Percentiles rank a stretch among this genome's conserved stretches.
These are phyloP conservation scores for Physcomitrellopsis africana DNA, from an alignment of 225 moss, liverwort and hornwort genomes.

Conservation along the genomic window DNA sequence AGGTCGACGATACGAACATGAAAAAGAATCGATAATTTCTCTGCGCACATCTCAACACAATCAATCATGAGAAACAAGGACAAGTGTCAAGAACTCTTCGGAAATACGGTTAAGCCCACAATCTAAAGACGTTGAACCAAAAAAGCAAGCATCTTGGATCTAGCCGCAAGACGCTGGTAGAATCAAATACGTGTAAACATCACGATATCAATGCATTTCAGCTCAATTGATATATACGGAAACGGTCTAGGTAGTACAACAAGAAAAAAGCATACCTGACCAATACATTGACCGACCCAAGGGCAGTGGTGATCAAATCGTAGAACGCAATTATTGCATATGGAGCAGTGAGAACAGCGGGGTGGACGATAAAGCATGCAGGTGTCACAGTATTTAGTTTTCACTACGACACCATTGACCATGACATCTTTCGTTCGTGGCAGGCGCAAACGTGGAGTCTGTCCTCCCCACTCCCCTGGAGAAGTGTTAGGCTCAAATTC, in stretches of 20 bases:
- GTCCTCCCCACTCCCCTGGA: conserved; percentile 82
- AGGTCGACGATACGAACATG: conserved; percentile 83
- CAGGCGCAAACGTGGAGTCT: conserved; percentile 77
- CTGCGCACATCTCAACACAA: conserved; percentile 44
- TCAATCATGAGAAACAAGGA: not conserved
- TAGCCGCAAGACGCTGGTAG: not conserved
- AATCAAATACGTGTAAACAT: not conserved
- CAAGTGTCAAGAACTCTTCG: not conserved
- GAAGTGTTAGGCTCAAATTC: conserved; percentile 72
- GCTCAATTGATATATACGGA: not conserved
- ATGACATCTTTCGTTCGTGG: conserved; percentile 94
- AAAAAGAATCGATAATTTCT: conserved; percentile 95
- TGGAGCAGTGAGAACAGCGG: conserved; percentile 99
- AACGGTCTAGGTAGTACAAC: not conserved
- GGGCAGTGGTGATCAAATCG: conserved; percentile 99
- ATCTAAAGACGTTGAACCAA: not conserved
- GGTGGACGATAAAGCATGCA: conserved; percentile 99
- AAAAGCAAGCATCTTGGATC: not conserved
- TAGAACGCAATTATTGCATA: conserved; percentile 94
- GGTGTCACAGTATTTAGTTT: conserved; percentile 97
- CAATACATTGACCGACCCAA: conserved; percentile 99
- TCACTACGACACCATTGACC: conserved; percentile 83
- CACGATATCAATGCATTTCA: not conserved
- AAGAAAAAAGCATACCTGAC: conserved; percentile 57
- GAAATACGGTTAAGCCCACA: not conserved